phyloP scores from a whole-genome alignment of 2,329 filamentous ascomycete genomes.

The Colletotrichum aenigma region DNA sequence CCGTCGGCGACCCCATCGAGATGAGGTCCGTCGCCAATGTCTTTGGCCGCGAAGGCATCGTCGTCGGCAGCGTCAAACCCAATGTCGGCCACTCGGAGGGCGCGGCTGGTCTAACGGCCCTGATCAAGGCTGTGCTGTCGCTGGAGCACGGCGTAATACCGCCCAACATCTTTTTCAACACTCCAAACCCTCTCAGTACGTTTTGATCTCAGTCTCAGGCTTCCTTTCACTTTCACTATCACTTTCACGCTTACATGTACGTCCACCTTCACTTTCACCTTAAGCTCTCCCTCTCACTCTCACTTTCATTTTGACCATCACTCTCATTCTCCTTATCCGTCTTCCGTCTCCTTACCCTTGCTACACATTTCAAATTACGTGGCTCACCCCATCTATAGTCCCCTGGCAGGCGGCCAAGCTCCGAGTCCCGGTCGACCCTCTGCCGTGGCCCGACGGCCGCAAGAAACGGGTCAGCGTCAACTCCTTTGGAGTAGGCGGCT shows the following conservation, averaged over 20 bases:
- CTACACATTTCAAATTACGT: background rate
- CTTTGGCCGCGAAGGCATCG: slow-evolving; percentile 26
- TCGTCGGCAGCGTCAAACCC: slow-evolving; percentile 34
- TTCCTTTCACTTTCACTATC: background rate
- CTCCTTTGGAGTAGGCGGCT: slow-evolving; percentile 36
- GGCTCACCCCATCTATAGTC: background rate
- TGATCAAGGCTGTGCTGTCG: slow-evolving; percentile 47
- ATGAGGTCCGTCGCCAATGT: slow-evolving; percentile 31
- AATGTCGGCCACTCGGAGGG: slow-evolving; percentile 49
- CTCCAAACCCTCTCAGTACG: slow-evolving; percentile 28
- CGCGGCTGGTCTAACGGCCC: slow-evolving; percentile 41
- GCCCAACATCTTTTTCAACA: slow-evolving; percentile 39
- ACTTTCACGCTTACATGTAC: background rate
- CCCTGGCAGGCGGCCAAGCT: slow-evolving; percentile 22
- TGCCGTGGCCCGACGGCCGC: slow-evolving; percentile 31
- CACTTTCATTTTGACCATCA: too few relatives aligned
- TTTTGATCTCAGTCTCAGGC: background rate
- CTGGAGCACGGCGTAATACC: slow-evolving; percentile 43
- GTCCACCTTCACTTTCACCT: background rate
- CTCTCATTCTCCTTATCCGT: background rate
- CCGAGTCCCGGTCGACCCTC: slow-evolving; percentile 28
- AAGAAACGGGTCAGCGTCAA: slow-evolving; percentile 29
- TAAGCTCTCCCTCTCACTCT: too few relatives aligned
- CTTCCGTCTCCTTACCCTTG: background rate
- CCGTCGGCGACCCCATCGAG: slow-evolving; percentile 52